Evolutionary conservation across 345 rosid species (phyloP), one percentile per base, ranked within the genome.

Genomic region (Litchi chinensis): DNA sequence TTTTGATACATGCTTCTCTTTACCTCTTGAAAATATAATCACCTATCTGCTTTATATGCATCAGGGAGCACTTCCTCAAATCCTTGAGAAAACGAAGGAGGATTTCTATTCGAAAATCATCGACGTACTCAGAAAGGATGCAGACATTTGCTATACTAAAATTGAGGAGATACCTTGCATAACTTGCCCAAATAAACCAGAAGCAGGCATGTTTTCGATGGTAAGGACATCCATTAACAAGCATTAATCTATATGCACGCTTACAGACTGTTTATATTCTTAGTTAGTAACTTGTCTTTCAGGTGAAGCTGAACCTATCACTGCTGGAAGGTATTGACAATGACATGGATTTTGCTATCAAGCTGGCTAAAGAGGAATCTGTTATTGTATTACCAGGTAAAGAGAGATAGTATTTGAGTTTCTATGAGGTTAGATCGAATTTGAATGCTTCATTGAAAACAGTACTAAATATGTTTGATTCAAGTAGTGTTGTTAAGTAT

Each of bases 341-440:
- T 77, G 96, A 89, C 74, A 12, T 52, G 32, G 95, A 95, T 41
- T 93, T 95, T 79, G 86, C 93, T 80, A 21, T 85, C 79, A 88
- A 89, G 88, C 86, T 95, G 62, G 89, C 84, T 2, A 85, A 79
- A 69, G 96, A 95, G 79, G 97, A 93, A 79, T 91, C 92, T 10
- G 93, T 91, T 46, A 82, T 93, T 37, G 84, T 90, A 81, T 78
- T 93, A 15, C 97, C 98, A 37, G 97, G 97, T 91, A 85, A 85
- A 74, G 18, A 10, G 15, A 22, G 13, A 22, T 7, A 8, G 1
- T 39, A 50, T 21, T 73, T n/a, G 7, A 18, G 46, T 16, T 71
- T 71, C 4, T 10, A n/a, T n/a, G 28, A 8, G 46, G 43, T 67
- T 67, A 8, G 12, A 26, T 70, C 6, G 39, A 24, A 32, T 32